These are phyloP conservation scores for Purpureocillium lavendulum DNA, from an alignment of 2,329 filamentous ascomycete genomes.

Conservation along the genomic window DNA sequence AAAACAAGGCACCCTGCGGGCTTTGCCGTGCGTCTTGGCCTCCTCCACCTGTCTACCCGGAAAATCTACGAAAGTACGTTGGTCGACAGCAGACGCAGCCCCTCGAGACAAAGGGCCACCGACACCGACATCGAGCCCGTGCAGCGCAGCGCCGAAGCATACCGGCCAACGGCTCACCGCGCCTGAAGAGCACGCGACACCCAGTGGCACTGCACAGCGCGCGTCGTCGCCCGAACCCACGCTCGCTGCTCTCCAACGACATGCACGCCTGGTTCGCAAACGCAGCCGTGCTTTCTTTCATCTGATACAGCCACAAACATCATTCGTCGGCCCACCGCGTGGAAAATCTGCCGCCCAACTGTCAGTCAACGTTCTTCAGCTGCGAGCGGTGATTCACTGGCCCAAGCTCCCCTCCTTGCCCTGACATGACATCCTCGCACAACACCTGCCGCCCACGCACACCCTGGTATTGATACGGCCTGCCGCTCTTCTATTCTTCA, in stretches of 20 bases:
- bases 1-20: no score
- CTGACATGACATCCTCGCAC: not conserved
- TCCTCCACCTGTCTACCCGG: not conserved
- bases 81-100: no score
- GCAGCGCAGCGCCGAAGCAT: no score
- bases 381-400: not conserved
- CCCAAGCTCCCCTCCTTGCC: not conserved
- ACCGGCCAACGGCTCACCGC: not conserved
- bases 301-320: not conserved
- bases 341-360: not conserved
- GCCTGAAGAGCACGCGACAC: constrained; percentile 2
- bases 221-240: constrained; percentile 1
- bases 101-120: no score
- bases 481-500: not conserved
- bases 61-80: no score
- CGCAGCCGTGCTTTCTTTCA: not conserved
- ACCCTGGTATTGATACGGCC: not conserved
- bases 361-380: not conserved
- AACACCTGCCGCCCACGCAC: not conserved
- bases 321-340: not conserved
- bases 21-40: not conserved
- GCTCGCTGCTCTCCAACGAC: constrained; percentile 1
- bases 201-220: not conserved
- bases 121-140: no score
- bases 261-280: not conserved